phyloP scores from a whole-genome alignment of 2,329 filamentous ascomycete species.

The Metarhizium brunneum region DNA sequence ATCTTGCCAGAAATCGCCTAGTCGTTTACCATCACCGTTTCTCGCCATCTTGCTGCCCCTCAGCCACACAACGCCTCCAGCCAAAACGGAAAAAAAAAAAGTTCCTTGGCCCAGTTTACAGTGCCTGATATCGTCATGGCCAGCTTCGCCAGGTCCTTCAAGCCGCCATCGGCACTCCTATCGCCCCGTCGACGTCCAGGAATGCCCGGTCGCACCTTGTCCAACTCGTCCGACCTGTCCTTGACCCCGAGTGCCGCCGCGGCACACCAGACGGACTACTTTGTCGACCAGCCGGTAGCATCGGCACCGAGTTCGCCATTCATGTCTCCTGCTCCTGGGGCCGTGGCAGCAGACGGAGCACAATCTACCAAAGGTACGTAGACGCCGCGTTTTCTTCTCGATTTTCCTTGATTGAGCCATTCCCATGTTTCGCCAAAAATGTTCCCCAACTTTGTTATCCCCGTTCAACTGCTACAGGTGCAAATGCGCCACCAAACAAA shows the following conservation, averaged over 20 bases:
- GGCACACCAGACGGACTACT: conserved; percentile 17
- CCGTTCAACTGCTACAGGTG: no score
- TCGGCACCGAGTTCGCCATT: conserved; percentile 21
- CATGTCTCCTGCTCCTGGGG: conserved; percentile 7
- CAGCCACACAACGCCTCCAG: neutral
- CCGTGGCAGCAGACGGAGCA: conserved; percentile 1
- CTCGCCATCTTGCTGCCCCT: neutral
- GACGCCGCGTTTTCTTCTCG: neutral
- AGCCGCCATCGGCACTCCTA: conserved; percentile 34
- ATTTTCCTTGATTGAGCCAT: neutral
- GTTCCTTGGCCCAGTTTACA: neutral
- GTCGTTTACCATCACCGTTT: neutral
- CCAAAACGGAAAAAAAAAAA: neutral
- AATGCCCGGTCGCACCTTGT: conserved; percentile 33
- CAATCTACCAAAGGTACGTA: conserved; percentile 1
- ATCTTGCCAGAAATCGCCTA: neutral
- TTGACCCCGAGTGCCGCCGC: conserved; percentile 16
- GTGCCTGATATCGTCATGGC: conserved; percentile 28
- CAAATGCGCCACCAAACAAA: neutral
- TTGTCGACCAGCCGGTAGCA: conserved; percentile 17
- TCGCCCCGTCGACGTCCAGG: conserved; percentile 33
- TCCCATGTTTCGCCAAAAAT: neutral
- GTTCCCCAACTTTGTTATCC: no score
- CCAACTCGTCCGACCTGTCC: conserved; percentile 38
- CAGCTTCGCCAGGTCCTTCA: conserved; percentile 38